phyloP scores from a whole-genome alignment of 352 stramenopile species.

The Pythium aristosporum region DNA sequence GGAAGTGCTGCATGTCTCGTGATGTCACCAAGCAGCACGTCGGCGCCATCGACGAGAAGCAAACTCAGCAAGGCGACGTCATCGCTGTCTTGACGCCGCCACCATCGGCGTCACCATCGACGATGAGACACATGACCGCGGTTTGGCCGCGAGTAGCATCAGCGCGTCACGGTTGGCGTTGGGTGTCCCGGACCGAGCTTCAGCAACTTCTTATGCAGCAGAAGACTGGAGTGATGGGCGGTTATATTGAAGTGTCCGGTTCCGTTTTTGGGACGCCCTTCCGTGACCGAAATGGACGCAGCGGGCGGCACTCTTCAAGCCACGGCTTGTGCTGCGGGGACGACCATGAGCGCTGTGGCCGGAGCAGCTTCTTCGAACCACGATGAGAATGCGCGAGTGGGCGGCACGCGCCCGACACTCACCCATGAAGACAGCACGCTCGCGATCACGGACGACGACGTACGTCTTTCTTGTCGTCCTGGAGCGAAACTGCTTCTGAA shows the following conservation, averaged over 20 bases:
- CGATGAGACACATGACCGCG: too few species aligned
- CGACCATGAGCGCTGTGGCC: not conserved
- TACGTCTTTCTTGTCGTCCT: constrained; percentile 16
- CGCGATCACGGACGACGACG: constrained; percentile 55
- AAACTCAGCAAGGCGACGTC: too few species aligned
- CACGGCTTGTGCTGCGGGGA: not conserved
- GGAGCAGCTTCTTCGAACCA: constrained; percentile 1
- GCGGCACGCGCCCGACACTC: constrained; percentile 15
- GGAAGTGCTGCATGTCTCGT: too few species aligned
- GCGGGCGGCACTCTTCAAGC: not conserved
- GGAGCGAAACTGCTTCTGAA: not conserved
- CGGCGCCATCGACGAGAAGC: too few species aligned
- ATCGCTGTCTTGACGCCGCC: too few species aligned
- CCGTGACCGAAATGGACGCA: constrained; percentile 10
- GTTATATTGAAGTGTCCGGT: constrained; percentile 19
- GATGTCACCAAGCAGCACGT: too few species aligned
- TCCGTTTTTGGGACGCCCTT: constrained; percentile 10
- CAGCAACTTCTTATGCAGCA: not conserved
- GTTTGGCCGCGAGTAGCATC: not conserved
- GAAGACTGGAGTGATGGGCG: constrained; percentile 11
- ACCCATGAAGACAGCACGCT: constrained; percentile 50
- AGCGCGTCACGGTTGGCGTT: too few species aligned
- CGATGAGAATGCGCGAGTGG: not conserved
- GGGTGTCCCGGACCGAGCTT: too few species aligned
- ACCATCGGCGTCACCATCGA: too few species aligned